Evolutionary conservation across 1,139 yeast species (phyloP), one percentile per base, ranked within the genome.

Genomic region (Lodderomyces orthopsilosis): DNA sequence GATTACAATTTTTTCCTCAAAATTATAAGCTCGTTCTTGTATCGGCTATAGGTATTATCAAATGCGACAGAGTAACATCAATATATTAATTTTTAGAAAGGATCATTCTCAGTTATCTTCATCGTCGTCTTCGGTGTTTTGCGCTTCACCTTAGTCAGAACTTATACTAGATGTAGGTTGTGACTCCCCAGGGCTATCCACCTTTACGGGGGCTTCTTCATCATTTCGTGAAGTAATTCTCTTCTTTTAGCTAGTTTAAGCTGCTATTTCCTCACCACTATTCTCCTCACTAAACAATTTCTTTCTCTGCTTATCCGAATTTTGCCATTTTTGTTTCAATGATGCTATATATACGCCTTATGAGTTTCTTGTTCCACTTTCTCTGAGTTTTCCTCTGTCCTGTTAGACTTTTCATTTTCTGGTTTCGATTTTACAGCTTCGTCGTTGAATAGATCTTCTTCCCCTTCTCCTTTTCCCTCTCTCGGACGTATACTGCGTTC

Each of bases 271-370:
- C 30, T 4, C 71, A 15, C 62, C 68, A 22, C 58, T 72, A 40
- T 36, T 42, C 36, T 38, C 41, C 38, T 65, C 69, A 22, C 67
- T 65, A 41, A 87, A 66, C 39, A 89, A 66, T 45, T 74, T 74
- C 61, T 80, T 83, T 52, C 96, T 77, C 56, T 79, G 77, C 51
- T 72, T 69, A 52, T 89, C 96, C 51, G 79, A 82, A 23, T 74
- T 75, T 37, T 79, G 70, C 38, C 89, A 77, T 50, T 74, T 73
- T 14, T 66, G n/a, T 63, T 44, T 79, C 79, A 58, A 77, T 72
- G 46, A 66, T 70, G 60, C 80, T 86, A 63, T 88, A 91, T 38
- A 83, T 74, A 38, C 70, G 66, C 98, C 98, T 6, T 27, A 27
- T 6, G 5, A 27, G 23, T 10, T 24, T 13, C 50, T n/a, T 58